These are phyloP conservation scores for Phylloporus rhodoxanthus DNA, from an alignment of 768 basidiomycete species.

Conservation along the genomic window DNA sequence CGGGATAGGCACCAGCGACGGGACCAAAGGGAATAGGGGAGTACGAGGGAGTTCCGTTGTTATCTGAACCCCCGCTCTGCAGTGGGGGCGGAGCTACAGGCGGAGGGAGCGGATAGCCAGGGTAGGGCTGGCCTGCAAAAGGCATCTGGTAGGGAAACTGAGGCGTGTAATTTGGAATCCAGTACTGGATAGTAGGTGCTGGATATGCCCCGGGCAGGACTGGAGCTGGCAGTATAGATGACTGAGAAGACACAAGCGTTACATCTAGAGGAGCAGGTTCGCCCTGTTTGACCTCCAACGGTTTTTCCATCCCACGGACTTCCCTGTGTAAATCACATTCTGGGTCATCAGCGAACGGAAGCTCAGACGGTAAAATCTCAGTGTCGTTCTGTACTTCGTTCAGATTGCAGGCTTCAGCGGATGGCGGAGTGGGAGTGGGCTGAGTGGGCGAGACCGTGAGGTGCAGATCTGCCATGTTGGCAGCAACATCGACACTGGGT, in stretches of 20 bases:
- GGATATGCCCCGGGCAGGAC: slow-evolving; percentile 31
- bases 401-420: slow-evolving; percentile 9
- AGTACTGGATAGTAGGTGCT: slow-evolving; percentile 40
- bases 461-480: slow-evolving; percentile 10
- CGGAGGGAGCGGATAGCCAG: slow-evolving; percentile 39
- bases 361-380: neutral
- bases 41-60: slow-evolving; percentile 29
- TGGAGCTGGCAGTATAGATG: slow-evolving; percentile 23
- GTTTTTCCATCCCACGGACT: neutral
- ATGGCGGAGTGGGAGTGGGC: neutral
- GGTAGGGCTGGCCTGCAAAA: slow-evolving; percentile 40
- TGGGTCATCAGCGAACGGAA: slow-evolving; percentile 1
- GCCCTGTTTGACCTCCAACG: slow-evolving; percentile 28
- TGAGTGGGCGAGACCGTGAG: slow-evolving; percentile 6
- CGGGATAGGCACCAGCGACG: slow-evolving; percentile 36
- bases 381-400: slow-evolving; percentile 17
- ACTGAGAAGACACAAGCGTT: slow-evolving; percentile 16
- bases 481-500: slow-evolving; percentile 4
- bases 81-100: slow-evolving; percentile 21
- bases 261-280: slow-evolving; percentile 7
- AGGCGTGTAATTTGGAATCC: slow-evolving; percentile 49
- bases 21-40: slow-evolving; percentile 34
- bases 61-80: slow-evolving; percentile 35
- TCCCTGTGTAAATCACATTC: slow-evolving; percentile 7
- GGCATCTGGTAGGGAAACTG: slow-evolving; percentile 49